phyloP scores from a whole-genome alignment of 345 rosid species.

The Gossypium rotundifolium region DNA sequence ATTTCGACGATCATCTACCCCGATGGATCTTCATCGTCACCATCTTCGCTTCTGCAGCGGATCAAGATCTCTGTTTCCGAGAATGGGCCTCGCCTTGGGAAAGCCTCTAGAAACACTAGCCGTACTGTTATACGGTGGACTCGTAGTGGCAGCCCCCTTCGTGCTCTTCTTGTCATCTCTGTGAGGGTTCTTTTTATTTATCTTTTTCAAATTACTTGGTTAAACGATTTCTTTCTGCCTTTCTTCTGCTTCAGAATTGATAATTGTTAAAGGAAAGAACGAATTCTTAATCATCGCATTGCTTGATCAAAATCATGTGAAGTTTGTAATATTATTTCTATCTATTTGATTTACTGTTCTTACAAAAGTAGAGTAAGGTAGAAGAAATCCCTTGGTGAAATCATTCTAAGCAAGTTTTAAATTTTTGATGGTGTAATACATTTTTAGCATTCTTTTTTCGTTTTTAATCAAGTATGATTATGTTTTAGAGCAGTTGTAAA shows the following conservation, averaged over 20 bases:
- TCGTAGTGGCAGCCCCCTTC: conserved; percentile 67
- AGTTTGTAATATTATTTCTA: neutral
- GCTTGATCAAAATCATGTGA: neutral
- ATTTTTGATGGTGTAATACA: neutral
- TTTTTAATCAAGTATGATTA: neutral
- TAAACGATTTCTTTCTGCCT: neutral
- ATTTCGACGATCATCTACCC: conserved; percentile 44
- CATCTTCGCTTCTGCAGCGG: conserved; percentile 49
- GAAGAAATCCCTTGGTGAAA: neutral
- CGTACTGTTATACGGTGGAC: conserved; percentile 57
- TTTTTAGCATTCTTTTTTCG: neutral
- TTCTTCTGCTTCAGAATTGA: neutral
- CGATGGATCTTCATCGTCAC: conserved; percentile 22
- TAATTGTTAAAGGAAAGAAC: neutral
- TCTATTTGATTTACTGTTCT: neutral
- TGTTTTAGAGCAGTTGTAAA: neutral
- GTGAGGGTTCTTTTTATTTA: conserved; percentile 31
- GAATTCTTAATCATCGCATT: neutral
- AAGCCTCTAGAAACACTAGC: conserved; percentile 49
- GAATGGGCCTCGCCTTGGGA: conserved; percentile 45
- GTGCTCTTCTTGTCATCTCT: conserved; percentile 73
- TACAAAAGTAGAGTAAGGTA: neutral
- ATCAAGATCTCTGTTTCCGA: conserved; percentile 39
- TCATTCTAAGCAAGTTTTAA: neutral
- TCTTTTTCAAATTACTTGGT: neutral